phyloP scores from a whole-genome alignment of 2,329 filamentous ascomycete species.

The Penicillium rolfsii region DNA sequence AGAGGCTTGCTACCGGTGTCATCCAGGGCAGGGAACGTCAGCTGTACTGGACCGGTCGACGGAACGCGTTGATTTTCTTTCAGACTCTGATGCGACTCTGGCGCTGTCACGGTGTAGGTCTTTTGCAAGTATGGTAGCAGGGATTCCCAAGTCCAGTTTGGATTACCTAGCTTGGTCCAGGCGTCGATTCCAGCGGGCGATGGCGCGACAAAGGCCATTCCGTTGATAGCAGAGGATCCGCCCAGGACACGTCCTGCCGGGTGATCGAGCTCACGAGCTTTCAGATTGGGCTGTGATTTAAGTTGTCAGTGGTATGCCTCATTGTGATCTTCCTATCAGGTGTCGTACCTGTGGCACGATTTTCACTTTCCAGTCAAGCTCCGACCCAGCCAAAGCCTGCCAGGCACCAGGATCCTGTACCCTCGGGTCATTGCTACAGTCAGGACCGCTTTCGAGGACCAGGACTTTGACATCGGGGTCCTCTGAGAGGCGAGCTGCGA shows the following conservation, averaged over 20 bases:
- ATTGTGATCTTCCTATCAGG: too few relatives aligned
- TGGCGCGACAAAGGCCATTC: slow-evolving; percentile 44
- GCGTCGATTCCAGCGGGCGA: slow-evolving; percentile 45
- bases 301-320: background rate
- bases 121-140: slow-evolving; percentile 23
- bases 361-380: slow-evolving; percentile 25
- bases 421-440: slow-evolving; percentile 15
- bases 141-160: slow-evolving; percentile 23
- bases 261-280: slow-evolving; percentile 25
- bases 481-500: slow-evolving; percentile 24
- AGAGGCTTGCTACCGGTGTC: slow-evolving; percentile 11
- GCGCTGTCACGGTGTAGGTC: slow-evolving; percentile 11
- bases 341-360: slow-evolving; percentile 14
- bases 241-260: slow-evolving; percentile 38
- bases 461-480: slow-evolving; percentile 11
- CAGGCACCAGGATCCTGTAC: slow-evolving; percentile 15
- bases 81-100: background rate
- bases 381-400: slow-evolving; percentile 12
- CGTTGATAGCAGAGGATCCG: slow-evolving; percentile 25
- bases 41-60: slow-evolving; percentile 13
- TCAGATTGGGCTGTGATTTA: slow-evolving; percentile 9
- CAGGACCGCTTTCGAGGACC: slow-evolving; percentile 22
- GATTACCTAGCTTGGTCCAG: slow-evolving; percentile 33
- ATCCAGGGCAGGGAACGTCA: slow-evolving; percentile 15
- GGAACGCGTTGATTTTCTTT: background rate